phyloP scores from a whole-genome alignment of 305 asterid genomes.

The Rubia peregrina region DNA sequence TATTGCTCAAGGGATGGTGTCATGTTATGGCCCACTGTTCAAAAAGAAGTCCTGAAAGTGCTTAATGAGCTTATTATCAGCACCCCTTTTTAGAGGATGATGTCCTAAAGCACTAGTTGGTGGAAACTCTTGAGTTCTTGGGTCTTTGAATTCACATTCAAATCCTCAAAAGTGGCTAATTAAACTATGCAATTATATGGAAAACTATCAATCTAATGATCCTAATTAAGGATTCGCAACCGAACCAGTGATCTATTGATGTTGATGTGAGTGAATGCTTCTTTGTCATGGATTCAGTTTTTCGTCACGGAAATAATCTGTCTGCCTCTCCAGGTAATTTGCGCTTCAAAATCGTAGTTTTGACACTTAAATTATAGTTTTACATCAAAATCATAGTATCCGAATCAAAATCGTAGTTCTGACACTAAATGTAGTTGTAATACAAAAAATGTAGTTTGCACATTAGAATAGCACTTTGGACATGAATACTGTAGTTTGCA shows the following conservation, averaged over 20 bases:
- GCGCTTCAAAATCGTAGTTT: no score
- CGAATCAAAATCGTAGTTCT: no score
- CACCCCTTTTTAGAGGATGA: slow-evolving; percentile 17
- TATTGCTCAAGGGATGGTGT: slow-evolving; percentile 20
- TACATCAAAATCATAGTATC: no score
- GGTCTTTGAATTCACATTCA: slow-evolving; percentile 18
- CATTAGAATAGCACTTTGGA: no score
- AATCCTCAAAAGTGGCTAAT: slow-evolving; percentile 1
- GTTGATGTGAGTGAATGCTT: not conserved
- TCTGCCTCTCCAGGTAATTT: not conserved
- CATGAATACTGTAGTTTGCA: no score
- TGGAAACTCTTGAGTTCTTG: slow-evolving; percentile 13
- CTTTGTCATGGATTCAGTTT: not conserved
- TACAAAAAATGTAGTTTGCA: no score
- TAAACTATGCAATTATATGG: not conserved
- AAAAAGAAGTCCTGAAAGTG: slow-evolving; percentile 30
- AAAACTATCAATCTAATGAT: not conserved
- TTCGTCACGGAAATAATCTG: not conserved
- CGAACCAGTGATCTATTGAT: not conserved
- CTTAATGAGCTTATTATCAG: slow-evolving; percentile 19
- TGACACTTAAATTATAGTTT: no score
- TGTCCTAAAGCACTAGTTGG: slow-evolving; percentile 16
- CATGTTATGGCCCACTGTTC: slow-evolving; percentile 32
- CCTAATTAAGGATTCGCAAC: not conserved
- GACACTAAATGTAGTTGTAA: no score